phyloP scores from a whole-genome alignment of 129 eudicot genomes.

The Ambrosia artemisiifolia region DNA sequence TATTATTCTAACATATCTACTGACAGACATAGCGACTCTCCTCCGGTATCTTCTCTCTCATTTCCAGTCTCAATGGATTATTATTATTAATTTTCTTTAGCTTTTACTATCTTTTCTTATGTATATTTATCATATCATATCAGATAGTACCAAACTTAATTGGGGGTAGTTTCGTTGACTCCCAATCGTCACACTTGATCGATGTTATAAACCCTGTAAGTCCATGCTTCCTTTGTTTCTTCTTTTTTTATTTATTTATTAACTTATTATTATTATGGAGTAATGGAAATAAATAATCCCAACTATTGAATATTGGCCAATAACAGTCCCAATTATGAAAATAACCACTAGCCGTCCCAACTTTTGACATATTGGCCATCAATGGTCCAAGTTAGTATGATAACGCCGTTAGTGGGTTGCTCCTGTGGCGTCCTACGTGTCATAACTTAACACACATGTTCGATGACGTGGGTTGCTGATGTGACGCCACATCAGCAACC shows the following conservation, averaged over 20 bases:
- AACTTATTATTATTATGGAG: not conserved
- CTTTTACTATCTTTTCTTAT: not conserved
- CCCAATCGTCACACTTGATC: conserved; percentile 56
- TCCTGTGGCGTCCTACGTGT: too few relatives aligned
- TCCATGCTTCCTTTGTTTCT: not conserved
- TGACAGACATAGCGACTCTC: conserved; percentile 31
- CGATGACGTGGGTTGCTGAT: too few relatives aligned
- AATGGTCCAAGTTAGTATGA: too few relatives aligned
- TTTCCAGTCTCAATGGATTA: not conserved
- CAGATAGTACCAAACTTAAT: conserved; percentile 84
- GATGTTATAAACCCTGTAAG: conserved; percentile 93
- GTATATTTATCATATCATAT: conserved; percentile 4
- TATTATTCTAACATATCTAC: conserved; percentile 7
- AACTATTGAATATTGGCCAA: too few relatives aligned
- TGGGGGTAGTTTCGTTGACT: conserved; percentile 84
- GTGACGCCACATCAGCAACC: too few relatives aligned
- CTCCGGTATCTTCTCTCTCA: conserved; percentile 44
- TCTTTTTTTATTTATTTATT: not conserved
- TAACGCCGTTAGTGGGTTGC: too few relatives aligned
- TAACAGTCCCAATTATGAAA: conserved; percentile 4
- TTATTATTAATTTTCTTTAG: not conserved
- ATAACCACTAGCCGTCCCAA: too few relatives aligned
- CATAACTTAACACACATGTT: too few relatives aligned
- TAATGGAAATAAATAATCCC: too few relatives aligned
- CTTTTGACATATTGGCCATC: too few relatives aligned